A percentile compares a stretch with the other conserved stretches of the same genome.
phyloP scores from a whole-genome alignment of 2,329 filamentous ascomycete genomes.

The Cladosporium sp. region DNA sequence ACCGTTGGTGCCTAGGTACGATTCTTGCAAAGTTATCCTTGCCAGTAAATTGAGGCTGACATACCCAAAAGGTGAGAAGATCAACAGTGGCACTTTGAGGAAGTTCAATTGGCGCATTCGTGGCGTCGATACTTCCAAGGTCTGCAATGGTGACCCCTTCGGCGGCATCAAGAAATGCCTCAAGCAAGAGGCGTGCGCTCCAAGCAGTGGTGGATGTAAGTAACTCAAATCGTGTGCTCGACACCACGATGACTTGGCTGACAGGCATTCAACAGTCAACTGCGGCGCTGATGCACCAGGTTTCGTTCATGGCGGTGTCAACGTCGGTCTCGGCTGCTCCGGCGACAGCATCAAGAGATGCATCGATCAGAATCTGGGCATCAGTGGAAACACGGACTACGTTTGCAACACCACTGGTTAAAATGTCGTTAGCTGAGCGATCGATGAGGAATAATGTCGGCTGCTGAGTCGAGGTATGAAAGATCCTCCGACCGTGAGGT shows the following conservation, averaged over 20 bases:
- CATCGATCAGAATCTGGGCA: not conserved
- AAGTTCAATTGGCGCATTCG: not conserved
- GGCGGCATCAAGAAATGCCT: not conserved
- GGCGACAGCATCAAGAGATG: not conserved
- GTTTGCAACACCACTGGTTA: not conserved
- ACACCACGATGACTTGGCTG: not conserved
- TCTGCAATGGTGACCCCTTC: not conserved
- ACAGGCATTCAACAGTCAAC: not conserved
- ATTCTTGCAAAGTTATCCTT: not conserved
- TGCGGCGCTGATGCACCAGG: not conserved
- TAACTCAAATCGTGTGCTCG: not conserved
- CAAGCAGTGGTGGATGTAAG: not conserved
- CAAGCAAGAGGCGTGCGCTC: not conserved
- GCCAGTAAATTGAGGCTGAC: not conserved
- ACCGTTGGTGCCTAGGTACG: not conserved
- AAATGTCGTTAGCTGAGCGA: too few species aligned
- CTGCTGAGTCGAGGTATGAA: too few species aligned
- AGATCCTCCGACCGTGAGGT: too few species aligned
- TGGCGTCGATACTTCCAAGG: not conserved
- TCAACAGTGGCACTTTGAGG: not conserved
- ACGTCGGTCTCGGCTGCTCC: not conserved
- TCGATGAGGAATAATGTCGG: too few species aligned
- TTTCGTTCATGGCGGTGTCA: not conserved
- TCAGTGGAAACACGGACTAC: not conserved
- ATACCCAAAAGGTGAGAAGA: not conserved